phyloP scores from a whole-genome alignment of 768 basidiomycete genomes.

The Chalciporus pseudorubinellus region DNA sequence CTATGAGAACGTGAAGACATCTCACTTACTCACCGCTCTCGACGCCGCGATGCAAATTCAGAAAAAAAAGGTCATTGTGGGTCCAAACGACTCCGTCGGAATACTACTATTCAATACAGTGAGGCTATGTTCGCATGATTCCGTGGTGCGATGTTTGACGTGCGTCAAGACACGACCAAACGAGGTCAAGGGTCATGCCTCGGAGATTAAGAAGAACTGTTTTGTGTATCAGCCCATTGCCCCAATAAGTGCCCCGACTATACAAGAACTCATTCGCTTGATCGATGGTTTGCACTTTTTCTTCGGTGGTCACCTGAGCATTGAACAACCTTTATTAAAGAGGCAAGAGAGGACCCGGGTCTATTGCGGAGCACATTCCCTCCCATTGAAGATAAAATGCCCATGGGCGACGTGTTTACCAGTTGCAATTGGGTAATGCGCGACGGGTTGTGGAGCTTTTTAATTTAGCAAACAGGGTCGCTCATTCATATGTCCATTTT shows the following conservation, averaged over 20 bases:
- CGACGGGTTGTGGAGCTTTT: constrained; percentile 57
- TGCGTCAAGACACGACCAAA: constrained; percentile 21
- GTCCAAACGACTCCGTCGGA: constrained; percentile 87
- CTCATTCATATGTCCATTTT: not conserved
- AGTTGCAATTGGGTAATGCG: constrained; percentile 89
- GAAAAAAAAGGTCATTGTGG: constrained; percentile 85
- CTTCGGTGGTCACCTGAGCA: not conserved
- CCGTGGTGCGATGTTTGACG: not conserved
- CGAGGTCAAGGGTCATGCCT: constrained; percentile 37
- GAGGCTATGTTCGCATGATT: constrained; percentile 25
- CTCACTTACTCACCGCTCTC: constrained; percentile 75
- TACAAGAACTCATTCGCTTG: constrained; percentile 74
- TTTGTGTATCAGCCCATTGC: constrained; percentile 75
- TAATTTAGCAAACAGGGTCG: constrained; percentile 13
- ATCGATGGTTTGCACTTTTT: constrained; percentile 59
- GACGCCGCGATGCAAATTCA: constrained; percentile 83
- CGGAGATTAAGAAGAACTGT: constrained; percentile 68
- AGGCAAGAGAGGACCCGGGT: constrained; percentile 60
- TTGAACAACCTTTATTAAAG: constrained; percentile 36
- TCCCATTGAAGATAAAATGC: constrained; percentile 57
- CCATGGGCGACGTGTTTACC: constrained; percentile 88
- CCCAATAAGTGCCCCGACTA: constrained; percentile 75
- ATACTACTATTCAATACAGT: constrained; percentile 93
- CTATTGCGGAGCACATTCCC: constrained; percentile 61
- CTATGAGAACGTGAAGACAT: constrained; percentile 66